These are phyloP conservation scores for Aspergillus affinis DNA, from an alignment of 495 filamentous ascomycete species.

Conservation along the genomic window DNA sequence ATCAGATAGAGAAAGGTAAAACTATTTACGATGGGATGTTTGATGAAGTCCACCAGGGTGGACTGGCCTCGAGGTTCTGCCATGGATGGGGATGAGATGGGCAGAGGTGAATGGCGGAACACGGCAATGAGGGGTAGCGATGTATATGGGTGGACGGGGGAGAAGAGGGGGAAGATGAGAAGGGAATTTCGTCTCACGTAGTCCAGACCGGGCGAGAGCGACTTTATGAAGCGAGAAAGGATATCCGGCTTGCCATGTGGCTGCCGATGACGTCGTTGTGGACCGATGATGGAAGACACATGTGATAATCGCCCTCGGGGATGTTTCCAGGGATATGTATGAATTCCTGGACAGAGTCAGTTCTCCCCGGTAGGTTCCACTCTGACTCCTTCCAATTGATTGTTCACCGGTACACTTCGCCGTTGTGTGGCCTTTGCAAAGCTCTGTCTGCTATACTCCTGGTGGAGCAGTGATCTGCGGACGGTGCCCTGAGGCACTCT, in stretches of 20 bases:
- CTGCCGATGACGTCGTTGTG: not conserved
- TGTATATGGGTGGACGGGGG: not conserved
- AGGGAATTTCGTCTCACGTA: too few relatives aligned
- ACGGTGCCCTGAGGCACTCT: too few relatives aligned
- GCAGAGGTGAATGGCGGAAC: too few relatives aligned
- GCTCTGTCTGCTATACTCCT: too few relatives aligned
- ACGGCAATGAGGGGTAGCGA: not conserved
- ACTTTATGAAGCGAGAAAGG: not conserved
- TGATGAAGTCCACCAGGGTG: constrained; percentile 20
- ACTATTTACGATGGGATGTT: constrained; percentile 36
- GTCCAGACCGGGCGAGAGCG: not conserved
- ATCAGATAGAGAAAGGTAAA: constrained; percentile 64
- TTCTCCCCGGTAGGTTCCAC: too few relatives aligned
- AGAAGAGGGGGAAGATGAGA: not conserved
- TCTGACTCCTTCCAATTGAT: too few relatives aligned
- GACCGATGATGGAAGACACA: not conserved
- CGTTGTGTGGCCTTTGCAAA: too few relatives aligned
- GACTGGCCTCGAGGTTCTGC: not conserved
- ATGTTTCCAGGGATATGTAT: too few relatives aligned
- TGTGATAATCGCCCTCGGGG: not conserved
- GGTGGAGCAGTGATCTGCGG: too few relatives aligned
- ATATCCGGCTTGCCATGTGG: too few relatives aligned
- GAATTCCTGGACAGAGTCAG: too few relatives aligned
- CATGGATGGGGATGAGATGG: not conserved
- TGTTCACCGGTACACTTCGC: too few relatives aligned